Conservation (phyloP, 805 yeast species). For the Starmerella bombicola region DNA sequence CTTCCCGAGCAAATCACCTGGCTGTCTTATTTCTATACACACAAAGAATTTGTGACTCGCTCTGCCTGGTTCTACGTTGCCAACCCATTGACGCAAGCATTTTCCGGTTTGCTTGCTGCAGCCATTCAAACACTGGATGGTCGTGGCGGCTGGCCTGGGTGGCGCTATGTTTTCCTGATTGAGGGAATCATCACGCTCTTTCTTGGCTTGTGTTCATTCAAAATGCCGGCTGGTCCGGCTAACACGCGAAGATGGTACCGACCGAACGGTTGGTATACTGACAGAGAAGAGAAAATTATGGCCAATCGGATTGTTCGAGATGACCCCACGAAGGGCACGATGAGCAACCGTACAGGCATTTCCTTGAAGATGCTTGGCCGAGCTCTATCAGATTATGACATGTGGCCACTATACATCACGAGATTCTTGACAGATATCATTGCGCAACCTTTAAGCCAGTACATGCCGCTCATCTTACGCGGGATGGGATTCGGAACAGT, state of each 20-base stretch:
- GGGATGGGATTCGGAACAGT: conserved; percentile 41
- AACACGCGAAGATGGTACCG: conserved; percentile 41
- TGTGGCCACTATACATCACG: conserved; percentile 44
- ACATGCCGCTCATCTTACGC: conserved; percentile 37
- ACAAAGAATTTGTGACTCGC: conserved; percentile 45
- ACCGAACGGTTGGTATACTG: conserved; percentile 43
- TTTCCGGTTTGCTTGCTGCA: conserved; percentile 39
- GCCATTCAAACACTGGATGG: conserved; percentile 45
- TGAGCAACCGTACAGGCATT: conserved; percentile 49
- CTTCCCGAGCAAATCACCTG: conserved; percentile 53
- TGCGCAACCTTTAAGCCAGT: conserved; percentile 30
- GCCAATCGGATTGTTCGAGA: conserved; percentile 50
- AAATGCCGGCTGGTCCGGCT: conserved; percentile 46
- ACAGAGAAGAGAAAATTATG: conserved; percentile 44
- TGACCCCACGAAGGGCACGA: conserved; percentile 52
- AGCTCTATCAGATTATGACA: conserved; percentile 38
- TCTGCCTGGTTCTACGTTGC: conserved; percentile 51
- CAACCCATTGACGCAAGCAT: conserved; percentile 37
- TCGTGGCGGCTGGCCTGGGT: conserved; percentile 36
- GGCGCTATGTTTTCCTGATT: conserved; percentile 56
- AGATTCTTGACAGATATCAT: conserved; percentile 38
- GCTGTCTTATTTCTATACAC: conserved; percentile 54
- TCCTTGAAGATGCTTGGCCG: conserved; percentile 32
- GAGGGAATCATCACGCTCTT: conserved; percentile 48
- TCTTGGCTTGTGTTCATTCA: conserved; percentile 38